Base-by-base conservation (phyloP, 257 asterid genomes). In the Solanum verrucosum region DNA sequence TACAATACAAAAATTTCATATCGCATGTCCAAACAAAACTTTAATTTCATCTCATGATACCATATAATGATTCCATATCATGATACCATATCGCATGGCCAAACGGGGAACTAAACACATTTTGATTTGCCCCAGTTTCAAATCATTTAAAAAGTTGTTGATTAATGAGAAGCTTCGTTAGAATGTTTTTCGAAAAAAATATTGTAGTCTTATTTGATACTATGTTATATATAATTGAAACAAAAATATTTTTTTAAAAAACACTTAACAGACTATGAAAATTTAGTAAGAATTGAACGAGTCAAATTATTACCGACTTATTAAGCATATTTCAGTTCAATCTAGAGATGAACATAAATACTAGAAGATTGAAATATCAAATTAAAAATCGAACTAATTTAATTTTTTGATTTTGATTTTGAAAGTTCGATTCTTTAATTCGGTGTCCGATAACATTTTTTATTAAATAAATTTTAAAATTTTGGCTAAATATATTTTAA, bases 281-380 rank as follows among this genome's bases (percentile, higher is more conserved):
- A 23, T 9, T 1, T n/a, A 5, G 16, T n/a, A 63, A 63, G 1
- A n/a, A 63, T 63, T n/a, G 16, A n/a, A 63, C 31, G 15, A n/a
- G 29, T 63, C 16, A 63, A 63, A 10, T n/a, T 10, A 9, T n/a
- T 3, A n/a, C 3, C 0, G 14, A 25, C 16, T 9, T n/a, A 23
- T n/a, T 63, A n/a, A 63, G 7, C 15, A n/a, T 63, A n/a, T 63
- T 63, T n/a, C 71, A n/a, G 1, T n/a, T 63, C 15, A 4, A 59
- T 59, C 25, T 59, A 59, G 4, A 56, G 5, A 59, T 59, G 25
- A 7, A 20, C 67, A 59, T 6, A 59, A 10, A 5, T 9, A n/a
- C 0, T 0, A 2, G 1, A 60, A 60, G 2, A 9, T 23, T 0
- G 1, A 63, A 63, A 63, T 7, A 59, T 59, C 3, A n/a, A 63